Base-by-base conservation (phyloP, 306 rosid species). In the Glycine soja region DNA sequence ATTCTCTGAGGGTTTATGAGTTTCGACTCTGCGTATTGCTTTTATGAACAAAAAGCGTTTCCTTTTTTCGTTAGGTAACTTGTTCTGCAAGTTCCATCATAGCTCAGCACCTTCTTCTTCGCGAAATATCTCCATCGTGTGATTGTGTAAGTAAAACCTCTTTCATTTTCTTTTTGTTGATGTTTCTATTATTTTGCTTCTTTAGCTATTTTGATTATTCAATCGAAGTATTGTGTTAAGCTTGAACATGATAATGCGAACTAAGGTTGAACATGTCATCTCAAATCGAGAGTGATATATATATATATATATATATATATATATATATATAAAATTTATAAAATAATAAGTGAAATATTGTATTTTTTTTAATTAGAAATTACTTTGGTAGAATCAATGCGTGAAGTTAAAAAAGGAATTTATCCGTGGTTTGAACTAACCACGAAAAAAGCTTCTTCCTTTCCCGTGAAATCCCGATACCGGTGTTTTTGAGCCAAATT, bases 131-230 rank as follows among this genome's bases (percentile, higher is more conserved):
- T 48, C 50, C 24, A 16, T 56, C 40, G 53, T 50, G 10, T 30
- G 34, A 64, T 64, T 67, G 8, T 68, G 80, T 78, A 47, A 18
- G 84, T 70, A 8, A 32, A 75, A 57, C 4, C 80, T 24, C 58
- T 80, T 47, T 51, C 45, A 15, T 6, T 74, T 43, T 42, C 24
- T 36, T 65, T 36, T 36, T 19, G 2, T 6, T 13, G 10, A 4
- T 54, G 19, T 54, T 19, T 19, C 8, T 54, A 54, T 54, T 2
- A 6, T n/a, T 15, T 0, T 54, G 7, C 30, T 7, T 54, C 30
- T 6, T 54, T 16, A 15, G 10, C 30, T 3, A 7, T 54, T 54
- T 54, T 7, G 0, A 54, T 54, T 15, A 15, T 53, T 53, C 8
- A 13, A 50, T 48, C 52, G 10, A 10, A 47, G 10, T 47, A 47